phyloP scores from a whole-genome alignment of 202 grass and related monocot species.

The Carex sylvatica region DNA sequence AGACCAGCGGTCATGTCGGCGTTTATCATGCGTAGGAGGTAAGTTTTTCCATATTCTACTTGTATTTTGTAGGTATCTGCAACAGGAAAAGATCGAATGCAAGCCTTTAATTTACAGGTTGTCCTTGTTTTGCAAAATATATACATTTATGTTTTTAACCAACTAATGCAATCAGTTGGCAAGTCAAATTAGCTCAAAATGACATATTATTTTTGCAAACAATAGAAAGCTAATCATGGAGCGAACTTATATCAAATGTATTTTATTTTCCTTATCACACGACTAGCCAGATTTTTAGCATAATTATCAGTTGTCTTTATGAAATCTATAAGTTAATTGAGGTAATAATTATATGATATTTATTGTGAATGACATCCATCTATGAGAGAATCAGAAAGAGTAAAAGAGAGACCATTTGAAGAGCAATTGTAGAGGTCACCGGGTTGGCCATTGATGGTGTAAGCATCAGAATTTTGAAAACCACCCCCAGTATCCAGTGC shows the following conservation, averaged over 20 bases:
- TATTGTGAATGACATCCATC: neutral
- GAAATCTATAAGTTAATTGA: neutral
- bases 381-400: neutral
- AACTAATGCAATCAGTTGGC: neutral
- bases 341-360: neutral
- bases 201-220: too few species aligned
- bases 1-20: conserved; percentile 28
- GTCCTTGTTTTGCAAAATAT: neutral
- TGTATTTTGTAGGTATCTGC: conserved; percentile 29
- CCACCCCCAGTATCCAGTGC: conserved; percentile 22
- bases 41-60: conserved; percentile 28
- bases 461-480: conserved; percentile 28
- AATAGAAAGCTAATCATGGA: neutral
- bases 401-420: conserved; percentile 27
- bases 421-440: conserved; percentile 35
- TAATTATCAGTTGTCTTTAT: neutral
- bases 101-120: neutral
- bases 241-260: too few species aligned
- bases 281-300: too few species aligned
- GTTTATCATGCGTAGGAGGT: conserved; percentile 40
- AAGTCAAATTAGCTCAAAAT: neutral
- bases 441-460: conserved; percentile 41
- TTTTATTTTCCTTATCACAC: too few species aligned
- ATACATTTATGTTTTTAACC: neutral
- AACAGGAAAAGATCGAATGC: neutral